A percentile compares a stretch with the other conserved stretches of the same genome.
Evolutionary conservation across 345 rosid species (phyloP).

Genomic region (Dovyalis caffra): DNA sequence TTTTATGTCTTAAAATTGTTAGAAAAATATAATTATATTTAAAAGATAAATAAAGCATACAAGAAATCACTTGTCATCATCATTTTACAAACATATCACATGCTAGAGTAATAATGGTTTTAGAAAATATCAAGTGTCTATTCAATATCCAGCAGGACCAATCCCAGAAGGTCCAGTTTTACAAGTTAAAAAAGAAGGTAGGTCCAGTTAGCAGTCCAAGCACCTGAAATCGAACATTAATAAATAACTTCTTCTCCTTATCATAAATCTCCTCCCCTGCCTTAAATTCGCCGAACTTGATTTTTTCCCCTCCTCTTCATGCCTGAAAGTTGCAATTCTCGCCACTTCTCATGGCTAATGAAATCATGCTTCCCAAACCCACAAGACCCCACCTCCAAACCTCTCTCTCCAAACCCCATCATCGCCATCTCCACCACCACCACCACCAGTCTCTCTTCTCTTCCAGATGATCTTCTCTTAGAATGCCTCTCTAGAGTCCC

Average conservation of each 20-base stretch:
- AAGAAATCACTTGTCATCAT: background rate
- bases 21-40: too few relatives aligned
- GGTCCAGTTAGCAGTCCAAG: background rate
- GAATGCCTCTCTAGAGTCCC: slow-evolving; percentile 78
- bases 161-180: background rate
- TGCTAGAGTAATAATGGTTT: background rate
- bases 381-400: slow-evolving; percentile 26
- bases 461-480: slow-evolving; percentile 77
- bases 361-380: slow-evolving; percentile 82
- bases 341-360: slow-evolving; percentile 89
- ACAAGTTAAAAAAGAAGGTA: background rate
- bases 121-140: background rate
- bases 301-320: slow-evolving; percentile 13
- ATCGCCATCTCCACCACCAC: slow-evolving; percentile 14
- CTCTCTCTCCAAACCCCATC: slow-evolving; percentile 29
- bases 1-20: too few relatives aligned
- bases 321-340: slow-evolving; percentile 84
- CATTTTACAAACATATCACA: background rate
- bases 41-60: too few relatives aligned
- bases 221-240: background rate
- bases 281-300: too few relatives aligned
- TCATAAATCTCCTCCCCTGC: background rate
- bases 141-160: background rate
- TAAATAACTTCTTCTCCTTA: background rate
- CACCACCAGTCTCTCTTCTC: slow-evolving; percentile 39